These are phyloP conservation scores for Candolleomyces efflorescens DNA, from an alignment of 768 basidiomycete genomes.

Conservation along the genomic window DNA sequence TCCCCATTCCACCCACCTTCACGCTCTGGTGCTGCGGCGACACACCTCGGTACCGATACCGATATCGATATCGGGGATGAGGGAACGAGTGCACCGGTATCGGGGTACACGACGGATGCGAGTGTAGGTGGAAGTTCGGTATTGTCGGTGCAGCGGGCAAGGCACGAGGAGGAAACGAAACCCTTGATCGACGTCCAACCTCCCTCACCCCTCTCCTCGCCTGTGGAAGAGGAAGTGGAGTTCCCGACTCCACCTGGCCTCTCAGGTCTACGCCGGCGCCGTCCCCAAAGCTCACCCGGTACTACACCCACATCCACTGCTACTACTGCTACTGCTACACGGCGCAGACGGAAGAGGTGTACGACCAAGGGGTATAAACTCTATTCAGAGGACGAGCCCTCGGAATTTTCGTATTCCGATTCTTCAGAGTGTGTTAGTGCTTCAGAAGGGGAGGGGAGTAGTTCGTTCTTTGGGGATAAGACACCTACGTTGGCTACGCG, in stretches of 20 bases:
- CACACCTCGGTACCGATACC: too few relatives aligned
- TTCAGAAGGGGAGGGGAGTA: too few relatives aligned
- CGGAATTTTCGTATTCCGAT: background rate
- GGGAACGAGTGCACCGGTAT: background rate
- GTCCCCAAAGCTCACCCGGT: too few relatives aligned
- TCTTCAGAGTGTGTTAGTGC: background rate
- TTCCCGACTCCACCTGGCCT: constrained; percentile 11
- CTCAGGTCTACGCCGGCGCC: too few relatives aligned
- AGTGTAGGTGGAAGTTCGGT: background rate
- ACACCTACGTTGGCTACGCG: too few relatives aligned
- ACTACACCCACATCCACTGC: too few relatives aligned
- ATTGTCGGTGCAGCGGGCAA: background rate
- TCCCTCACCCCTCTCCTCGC: constrained; percentile 8
- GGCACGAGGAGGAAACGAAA: background rate
- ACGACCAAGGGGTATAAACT: constrained; percentile 36
- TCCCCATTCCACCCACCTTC: constrained; percentile 2
- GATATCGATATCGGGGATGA: too few relatives aligned
- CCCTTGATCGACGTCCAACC: constrained; percentile 10
- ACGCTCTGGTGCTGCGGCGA: too few relatives aligned
- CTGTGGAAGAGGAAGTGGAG: background rate
- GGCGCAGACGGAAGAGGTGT: too few relatives aligned
- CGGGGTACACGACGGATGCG: background rate
- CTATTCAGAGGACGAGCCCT: constrained; percentile 29
- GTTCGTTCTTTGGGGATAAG: too few relatives aligned
- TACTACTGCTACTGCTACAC: too few relatives aligned